These are phyloP conservation scores for Neurospora africana DNA, from an alignment of 495 filamentous ascomycete genomes.

Conservation along the genomic window DNA sequence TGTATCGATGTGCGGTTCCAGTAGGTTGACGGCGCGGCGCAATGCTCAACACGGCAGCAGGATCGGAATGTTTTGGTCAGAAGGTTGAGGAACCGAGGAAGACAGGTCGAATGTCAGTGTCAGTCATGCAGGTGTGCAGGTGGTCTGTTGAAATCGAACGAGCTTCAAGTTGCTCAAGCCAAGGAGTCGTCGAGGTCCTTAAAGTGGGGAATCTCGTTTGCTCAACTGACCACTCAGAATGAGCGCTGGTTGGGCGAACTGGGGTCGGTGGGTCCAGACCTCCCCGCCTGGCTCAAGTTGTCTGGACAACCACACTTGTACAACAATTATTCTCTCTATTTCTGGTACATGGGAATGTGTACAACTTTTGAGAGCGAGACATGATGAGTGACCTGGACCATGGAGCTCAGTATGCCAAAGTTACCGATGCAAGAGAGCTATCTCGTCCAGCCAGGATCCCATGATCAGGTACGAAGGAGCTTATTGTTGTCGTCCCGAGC, in stretches of 20 bases:
- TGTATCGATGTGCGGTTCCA: not conserved
- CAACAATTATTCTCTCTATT: not conserved
- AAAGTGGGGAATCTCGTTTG: not conserved
- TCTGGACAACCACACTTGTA: not conserved
- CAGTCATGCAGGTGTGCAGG: not conserved
- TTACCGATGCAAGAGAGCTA: not conserved
- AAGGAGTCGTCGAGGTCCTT: not conserved
- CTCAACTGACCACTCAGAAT: not conserved
- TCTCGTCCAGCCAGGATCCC: not conserved
- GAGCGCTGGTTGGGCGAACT: not conserved
- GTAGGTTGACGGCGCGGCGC: not conserved
- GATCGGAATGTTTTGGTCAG: not conserved
- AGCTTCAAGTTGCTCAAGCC: not conserved
- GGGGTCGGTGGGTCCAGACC: not conserved
- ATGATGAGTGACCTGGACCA: not conserved
- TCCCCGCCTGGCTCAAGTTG: not conserved
- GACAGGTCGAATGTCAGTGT: not conserved
- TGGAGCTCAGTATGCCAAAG: not conserved
- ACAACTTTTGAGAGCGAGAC: not conserved
- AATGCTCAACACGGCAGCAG: not conserved
- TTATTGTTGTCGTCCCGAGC: not conserved
- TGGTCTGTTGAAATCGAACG: not conserved
- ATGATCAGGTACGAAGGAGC: not conserved
- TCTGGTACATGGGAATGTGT: not conserved
- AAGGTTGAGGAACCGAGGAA: not conserved